Percentiles rank a stretch among this genome's conserved stretches.
phyloP scores from a whole-genome alignment of 139 green algal genomes.

The Limnomonas spitsbergensis region DNA sequence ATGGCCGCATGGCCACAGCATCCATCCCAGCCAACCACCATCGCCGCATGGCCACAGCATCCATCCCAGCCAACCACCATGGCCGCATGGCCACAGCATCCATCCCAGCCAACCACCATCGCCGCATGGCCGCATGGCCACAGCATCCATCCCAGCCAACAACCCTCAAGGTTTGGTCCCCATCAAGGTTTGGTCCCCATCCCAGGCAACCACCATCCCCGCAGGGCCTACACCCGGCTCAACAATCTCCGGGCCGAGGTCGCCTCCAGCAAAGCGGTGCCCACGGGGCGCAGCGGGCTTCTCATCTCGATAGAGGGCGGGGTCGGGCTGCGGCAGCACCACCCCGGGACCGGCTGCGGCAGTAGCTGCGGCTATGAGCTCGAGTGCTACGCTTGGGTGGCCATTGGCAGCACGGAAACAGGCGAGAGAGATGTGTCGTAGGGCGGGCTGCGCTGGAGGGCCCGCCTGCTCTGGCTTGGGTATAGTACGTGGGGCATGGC shows the following conservation, averaged over 20 bases:
- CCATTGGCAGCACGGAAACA: neutral
- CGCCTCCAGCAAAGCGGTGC: neutral
- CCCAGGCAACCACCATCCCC: neutral
- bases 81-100: too few species aligned
- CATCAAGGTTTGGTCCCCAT: neutral
- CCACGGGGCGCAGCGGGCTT: neutral
- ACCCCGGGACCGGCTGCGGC: neutral
- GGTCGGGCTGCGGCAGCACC: neutral
- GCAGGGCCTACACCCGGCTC: neutral
- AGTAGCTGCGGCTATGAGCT: neutral
- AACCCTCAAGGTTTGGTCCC: neutral
- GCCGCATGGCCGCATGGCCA: too few species aligned
- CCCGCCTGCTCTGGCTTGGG: too few species aligned
- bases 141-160: neutral
- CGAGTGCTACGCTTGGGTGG: neutral
- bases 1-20: too few species aligned
- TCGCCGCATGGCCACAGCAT: too few species aligned
- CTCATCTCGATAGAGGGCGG: neutral
- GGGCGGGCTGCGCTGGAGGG: too few species aligned
- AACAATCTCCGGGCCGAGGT: neutral
- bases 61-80: too few species aligned
- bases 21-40: too few species aligned
- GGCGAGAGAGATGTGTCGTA: too few species aligned
- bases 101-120: too few species aligned
- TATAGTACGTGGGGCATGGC: too few species aligned